Conservation (phyloP, 2,329 filamentous ascomycete species). For the Balansia obtecta region DNA sequence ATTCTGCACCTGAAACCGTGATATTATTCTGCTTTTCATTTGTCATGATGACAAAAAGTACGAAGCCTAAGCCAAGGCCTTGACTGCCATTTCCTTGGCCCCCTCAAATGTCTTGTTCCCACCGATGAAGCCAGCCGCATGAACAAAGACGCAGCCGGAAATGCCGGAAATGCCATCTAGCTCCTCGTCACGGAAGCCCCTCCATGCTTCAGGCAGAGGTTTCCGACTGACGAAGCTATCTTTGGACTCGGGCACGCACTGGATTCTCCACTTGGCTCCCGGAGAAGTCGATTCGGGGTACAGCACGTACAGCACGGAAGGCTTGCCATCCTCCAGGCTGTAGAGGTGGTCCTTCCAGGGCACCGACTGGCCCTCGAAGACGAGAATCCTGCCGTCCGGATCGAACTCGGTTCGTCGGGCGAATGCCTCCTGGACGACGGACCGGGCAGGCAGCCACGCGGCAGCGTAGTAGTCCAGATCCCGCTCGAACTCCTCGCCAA, state of each 20-base stretch:
- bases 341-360: slow-evolving; percentile 98
- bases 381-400: slow-evolving; percentile 63
- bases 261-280: slow-evolving; percentile 82
- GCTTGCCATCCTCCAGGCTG: slow-evolving; percentile 57
- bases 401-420: slow-evolving; percentile 55
- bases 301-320: slow-evolving; percentile 65
- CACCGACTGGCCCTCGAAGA: slow-evolving; percentile 64
- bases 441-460: slow-evolving; percentile 80
- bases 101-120: slow-evolving; percentile 89
- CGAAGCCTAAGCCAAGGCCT: slow-evolving; percentile 40
- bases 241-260: slow-evolving; percentile 74
- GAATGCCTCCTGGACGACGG: slow-evolving; percentile 67
- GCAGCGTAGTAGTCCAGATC: slow-evolving; percentile 64
- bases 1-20: not conserved
- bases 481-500: slow-evolving; percentile 77
- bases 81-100: slow-evolving; percentile 71
- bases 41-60: not conserved
- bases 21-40: not conserved
- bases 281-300: slow-evolving; percentile 73
- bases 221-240: slow-evolving; percentile 88
- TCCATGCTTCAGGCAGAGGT: slow-evolving; percentile 81
- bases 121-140: slow-evolving; percentile 91
- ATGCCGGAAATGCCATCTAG: slow-evolving; percentile 61
- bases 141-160: slow-evolving; percentile 76
- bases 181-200: slow-evolving; percentile 77